Evolutionary conservation across 768 basidiomycete genomes (phyloP).

Genomic region (Tulasnella sp.): DNA sequence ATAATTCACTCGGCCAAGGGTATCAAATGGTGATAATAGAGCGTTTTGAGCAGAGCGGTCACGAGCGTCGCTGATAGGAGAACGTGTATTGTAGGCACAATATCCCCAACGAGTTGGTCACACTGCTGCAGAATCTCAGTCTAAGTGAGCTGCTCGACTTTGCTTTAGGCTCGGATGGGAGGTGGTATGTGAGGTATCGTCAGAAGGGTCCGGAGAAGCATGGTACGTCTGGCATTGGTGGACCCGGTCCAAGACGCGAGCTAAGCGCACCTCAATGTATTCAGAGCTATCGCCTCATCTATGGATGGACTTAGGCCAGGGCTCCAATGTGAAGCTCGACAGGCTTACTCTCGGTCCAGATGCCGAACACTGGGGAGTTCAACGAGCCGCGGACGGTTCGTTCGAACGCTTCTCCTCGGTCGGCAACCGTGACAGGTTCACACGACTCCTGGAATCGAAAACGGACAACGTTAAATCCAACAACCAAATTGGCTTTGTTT

Average conservation of each 20-base stretch:
- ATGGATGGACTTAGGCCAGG: neutral
- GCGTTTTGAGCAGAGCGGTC: neutral
- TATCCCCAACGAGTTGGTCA: neutral
- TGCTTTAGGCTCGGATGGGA: neutral
- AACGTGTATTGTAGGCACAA: conserved; percentile 2
- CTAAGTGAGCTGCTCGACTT: conserved; percentile 7
- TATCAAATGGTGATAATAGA: neutral
- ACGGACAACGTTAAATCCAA: neutral
- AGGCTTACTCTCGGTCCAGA: conserved; percentile 15
- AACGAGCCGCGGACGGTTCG: neutral
- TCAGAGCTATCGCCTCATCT: conserved; percentile 5
- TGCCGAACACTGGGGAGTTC: neutral
- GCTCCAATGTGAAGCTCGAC: neutral
- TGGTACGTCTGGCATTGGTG: neutral
- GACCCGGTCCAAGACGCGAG: neutral
- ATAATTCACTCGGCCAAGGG: conserved; percentile 11
- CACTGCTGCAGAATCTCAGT: neutral
- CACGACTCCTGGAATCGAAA: neutral
- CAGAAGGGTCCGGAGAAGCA: conserved; percentile 20
- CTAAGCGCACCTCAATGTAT: neutral
- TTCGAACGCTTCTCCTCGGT: neutral
- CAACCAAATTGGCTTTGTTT: neutral
- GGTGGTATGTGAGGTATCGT: conserved; percentile 24
- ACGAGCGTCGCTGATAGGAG: neutral
- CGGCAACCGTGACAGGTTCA: neutral